Evolutionary conservation across 2,329 filamentous ascomycete species (phyloP), one percentile per base, ranked within the genome.

Genomic region (Rutstroemia sp.): DNA sequence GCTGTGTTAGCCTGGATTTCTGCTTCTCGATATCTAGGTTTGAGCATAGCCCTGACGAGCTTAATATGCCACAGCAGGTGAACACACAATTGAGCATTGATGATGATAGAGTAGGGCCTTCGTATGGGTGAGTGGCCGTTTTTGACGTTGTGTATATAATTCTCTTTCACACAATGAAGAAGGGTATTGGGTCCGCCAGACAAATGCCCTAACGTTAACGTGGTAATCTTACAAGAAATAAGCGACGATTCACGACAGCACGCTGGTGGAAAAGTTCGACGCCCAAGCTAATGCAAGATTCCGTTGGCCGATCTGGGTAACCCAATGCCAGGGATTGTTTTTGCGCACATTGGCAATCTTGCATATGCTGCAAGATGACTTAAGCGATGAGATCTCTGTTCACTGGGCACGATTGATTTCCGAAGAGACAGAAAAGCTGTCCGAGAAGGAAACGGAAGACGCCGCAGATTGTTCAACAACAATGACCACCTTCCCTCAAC

Each of bases 311-410:
- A 19, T 19, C 23, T 46, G 12, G 14, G 16, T 16, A 16, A 19
- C 14, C 51, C 37, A 54, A 44, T 18, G 47, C 21, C 12, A 47
- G n/a, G 45, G 34, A 23, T 38, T 16, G 37, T 54, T 44, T 45
- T 42, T 54, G 47, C 51, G 25, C 41, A 41, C 44, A 37, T 23
- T 23, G 3, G 23, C 23, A 3, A 45, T 53, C 51, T 46, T 53
- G 51, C 51, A 53, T 45, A 53, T 53, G 41, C 27, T 53, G 51
- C 42, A 44, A 16, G 23, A 45, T 53, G 41, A 53, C 41, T 37
- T 45, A 41, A 53, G 51, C 4, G n/a, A 34, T 9, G 7, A 23
- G 12, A 53, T 39, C 9, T 38, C 51, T 18, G 9, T 30, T 45
- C 42, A n/a, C 9, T 9, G 42, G 8, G 18, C 6, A n/a, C 19